Percentiles rank a stretch among this genome's conserved stretches.
phyloP scores from a whole-genome alignment of 176 grass and related monocot genomes.

The Avena atlantica region DNA sequence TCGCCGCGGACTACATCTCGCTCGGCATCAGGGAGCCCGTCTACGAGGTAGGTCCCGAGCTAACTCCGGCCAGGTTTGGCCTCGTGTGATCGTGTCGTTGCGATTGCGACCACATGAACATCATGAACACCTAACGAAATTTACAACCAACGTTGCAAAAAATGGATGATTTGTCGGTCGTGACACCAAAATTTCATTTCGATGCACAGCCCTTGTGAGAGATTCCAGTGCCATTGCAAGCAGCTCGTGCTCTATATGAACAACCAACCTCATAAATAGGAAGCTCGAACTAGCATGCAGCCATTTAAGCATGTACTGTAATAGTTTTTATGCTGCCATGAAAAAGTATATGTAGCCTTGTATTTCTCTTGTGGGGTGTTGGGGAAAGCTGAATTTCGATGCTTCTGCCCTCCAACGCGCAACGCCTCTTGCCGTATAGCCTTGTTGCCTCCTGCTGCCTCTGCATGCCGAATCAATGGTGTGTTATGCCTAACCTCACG shows the following conservation, averaged over 20 bases:
- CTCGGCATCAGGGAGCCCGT: conserved; percentile 87
- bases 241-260: neutral
- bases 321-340: neutral
- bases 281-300: neutral
- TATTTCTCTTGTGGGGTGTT: neutral
- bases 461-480: neutral
- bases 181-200: neutral
- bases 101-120: neutral
- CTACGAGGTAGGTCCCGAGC: conserved; percentile 66
- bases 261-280: neutral
- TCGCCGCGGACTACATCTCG: conserved; percentile 66
- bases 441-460: neutral
- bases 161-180: neutral
- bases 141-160: neutral
- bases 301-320: neutral
- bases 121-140: neutral
- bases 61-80: neutral
- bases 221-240: neutral
- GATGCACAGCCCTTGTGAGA: neutral
- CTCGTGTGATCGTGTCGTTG: neutral
- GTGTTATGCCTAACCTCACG: neutral
- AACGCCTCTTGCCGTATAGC: no score
- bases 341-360: neutral
- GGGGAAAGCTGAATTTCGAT: neutral
- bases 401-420: neutral